Evolutionary conservation across 306 rosid genomes (phyloP), one percentile per base, ranked within the genome.

Genomic region (Lagenaria siceraria): DNA sequence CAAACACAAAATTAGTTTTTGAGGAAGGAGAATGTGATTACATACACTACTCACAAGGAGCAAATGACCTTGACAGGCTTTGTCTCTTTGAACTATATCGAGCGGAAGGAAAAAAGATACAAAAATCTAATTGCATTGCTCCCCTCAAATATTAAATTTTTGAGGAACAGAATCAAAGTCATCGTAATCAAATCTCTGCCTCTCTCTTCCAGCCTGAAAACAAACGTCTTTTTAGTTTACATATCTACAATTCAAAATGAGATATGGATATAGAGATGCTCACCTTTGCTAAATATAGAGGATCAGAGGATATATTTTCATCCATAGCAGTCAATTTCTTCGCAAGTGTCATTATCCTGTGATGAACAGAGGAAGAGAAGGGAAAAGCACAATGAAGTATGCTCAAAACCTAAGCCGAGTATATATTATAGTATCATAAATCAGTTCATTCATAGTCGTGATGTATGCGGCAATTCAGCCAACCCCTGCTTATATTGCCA

Each of bases 171-270:
- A 51, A 52, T 93, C 96, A 5, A 80, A 90, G 81, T 93, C 96
- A 18, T 90, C 96, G 25, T 86, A 86, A 79, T 93, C 96, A 42
- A 80, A 87, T 78, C 94, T 88, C 61, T 86, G 95, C 75, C 92
- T 85, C 60, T 93, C 94, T 81, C 91, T 91, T 76, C 98, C 95
- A 61, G 80, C 92, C 98, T 93, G 87, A 79, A 76, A 29, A 76
- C 36, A 29, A 1, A 8, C 14, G 18, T 17, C 18, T 59, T 59
- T 59, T 59, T 0, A 33, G 43, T 9, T 19, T 5, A 19, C 17
- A 21, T 17, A 62, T 62, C 13, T 64, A 15, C 35, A 71, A 43
- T 46, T 14, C 7, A 9, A 17, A 72, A 25, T 72, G 17, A 25
- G 14, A 17, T 49, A 48, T 72, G 15, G 56, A 25, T 27, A 49